Evolutionary conservation across 192 early-diverging fungal genomes (phyloP).

Genomic region (Spizellomyces sp.): DNA sequence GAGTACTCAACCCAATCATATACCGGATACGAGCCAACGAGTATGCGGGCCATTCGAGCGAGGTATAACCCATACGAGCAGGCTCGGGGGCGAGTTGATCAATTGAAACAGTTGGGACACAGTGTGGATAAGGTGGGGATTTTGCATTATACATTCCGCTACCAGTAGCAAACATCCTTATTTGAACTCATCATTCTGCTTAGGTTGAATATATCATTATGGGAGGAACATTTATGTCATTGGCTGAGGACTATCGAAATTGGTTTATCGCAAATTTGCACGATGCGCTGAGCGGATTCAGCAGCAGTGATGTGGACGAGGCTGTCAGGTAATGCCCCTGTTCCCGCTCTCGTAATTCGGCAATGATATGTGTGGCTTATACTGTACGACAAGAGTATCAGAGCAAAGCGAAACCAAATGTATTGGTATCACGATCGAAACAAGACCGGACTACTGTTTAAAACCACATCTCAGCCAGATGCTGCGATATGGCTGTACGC

Average conservation of each 20-base stretch:
- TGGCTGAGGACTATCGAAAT: constrained; percentile 92
- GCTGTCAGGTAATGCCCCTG: constrained; percentile 73
- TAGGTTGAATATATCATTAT: constrained; percentile 90
- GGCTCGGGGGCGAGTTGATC: constrained; percentile 89
- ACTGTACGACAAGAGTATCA: constrained; percentile 65
- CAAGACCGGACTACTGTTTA: constrained; percentile 96
- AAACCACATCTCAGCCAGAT: constrained; percentile 97
- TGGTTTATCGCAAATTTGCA: constrained; percentile 98
- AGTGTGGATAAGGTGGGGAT: constrained; percentile 84
- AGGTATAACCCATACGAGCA: constrained; percentile 98
- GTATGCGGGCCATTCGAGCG: constrained; percentile 98
- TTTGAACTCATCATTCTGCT: constrained; percentile 19
- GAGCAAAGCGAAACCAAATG: constrained; percentile 96
- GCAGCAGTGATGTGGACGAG: constrained; percentile 90
- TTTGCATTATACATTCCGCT: not conserved
- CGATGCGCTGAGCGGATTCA: constrained; percentile 92
- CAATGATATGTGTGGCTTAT: not conserved
- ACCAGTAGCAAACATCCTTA: not conserved
- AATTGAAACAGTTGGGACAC: constrained; percentile 90
- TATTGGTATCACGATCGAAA: constrained; percentile 99
- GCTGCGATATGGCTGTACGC: constrained; percentile 97
- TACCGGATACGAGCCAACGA: constrained; percentile 98
- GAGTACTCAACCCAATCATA: constrained; percentile 99
- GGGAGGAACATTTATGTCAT: constrained; percentile 99
- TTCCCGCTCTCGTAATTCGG: not conserved